Conservation (phyloP, 1,284 basidiomycete genomes). For the Trametes pubescens region DNA sequence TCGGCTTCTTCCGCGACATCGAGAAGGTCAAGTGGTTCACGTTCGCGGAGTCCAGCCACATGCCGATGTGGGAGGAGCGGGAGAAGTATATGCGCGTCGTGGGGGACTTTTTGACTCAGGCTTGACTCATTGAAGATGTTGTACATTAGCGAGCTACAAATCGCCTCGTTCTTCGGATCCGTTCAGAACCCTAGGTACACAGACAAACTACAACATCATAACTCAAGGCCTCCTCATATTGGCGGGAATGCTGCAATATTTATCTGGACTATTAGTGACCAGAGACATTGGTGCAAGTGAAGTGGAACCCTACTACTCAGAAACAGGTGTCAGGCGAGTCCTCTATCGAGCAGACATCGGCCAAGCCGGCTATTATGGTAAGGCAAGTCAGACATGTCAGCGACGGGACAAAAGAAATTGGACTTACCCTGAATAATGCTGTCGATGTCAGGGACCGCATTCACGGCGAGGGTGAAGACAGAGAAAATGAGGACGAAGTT, state of each 20-base stretch:
- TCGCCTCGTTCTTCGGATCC: too few relatives aligned
- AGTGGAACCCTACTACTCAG: too few relatives aligned
- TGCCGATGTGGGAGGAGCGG: constrained; percentile 42
- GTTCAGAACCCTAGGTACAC: too few relatives aligned
- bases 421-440: not conserved
- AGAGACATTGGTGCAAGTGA: too few relatives aligned
- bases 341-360: too few relatives aligned
- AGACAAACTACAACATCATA: too few relatives aligned
- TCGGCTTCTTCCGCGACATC: constrained; percentile 55
- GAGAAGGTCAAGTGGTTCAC: constrained; percentile 44
- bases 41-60: constrained; percentile 41
- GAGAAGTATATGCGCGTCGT: constrained; percentile 38
- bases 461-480: not conserved
- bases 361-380: too few relatives aligned
- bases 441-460: not conserved
- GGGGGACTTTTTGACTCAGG: constrained; percentile 28
- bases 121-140: constrained; percentile 6
- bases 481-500: not conserved
- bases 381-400: too few relatives aligned
- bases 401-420: not conserved
- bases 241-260: too few relatives aligned
- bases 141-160: not conserved
- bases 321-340: too few relatives aligned
- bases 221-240: too few relatives aligned
- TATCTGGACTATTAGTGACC: too few relatives aligned